phyloP scores from a whole-genome alignment of 2,329 filamentous ascomycete genomes.

The Penicillium sp. region DNA sequence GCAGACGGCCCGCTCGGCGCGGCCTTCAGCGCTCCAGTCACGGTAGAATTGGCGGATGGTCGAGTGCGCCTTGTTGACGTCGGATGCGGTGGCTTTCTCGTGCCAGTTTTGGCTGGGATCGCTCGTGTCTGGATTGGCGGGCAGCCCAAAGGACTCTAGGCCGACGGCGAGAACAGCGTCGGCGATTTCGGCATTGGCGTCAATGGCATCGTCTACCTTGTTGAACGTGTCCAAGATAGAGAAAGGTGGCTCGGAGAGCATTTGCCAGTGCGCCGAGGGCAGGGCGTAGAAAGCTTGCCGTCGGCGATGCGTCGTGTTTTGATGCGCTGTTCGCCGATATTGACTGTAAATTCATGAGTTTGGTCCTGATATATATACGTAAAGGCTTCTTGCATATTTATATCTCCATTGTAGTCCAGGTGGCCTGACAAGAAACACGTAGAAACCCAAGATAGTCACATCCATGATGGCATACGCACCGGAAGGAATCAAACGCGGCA shows the following conservation, averaged over 20 bases:
- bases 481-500: slow-evolving; percentile 83
- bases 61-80: slow-evolving; percentile 88
- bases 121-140: slow-evolving; percentile 40
- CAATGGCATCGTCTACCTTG: slow-evolving; percentile 83
- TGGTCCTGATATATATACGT: neutral
- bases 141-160: slow-evolving; percentile 67
- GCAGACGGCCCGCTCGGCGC: slow-evolving; percentile 72
- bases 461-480: slow-evolving; percentile 60
- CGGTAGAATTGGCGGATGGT: slow-evolving; percentile 93
- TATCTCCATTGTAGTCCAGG: neutral
- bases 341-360: slow-evolving; percentile 58
- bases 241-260: slow-evolving; percentile 81
- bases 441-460: neutral
- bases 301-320: slow-evolving; percentile 86
- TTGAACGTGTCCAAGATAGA: slow-evolving; percentile 78
- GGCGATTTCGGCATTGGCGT: slow-evolving; percentile 81
- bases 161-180: slow-evolving; percentile 74
- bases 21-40: slow-evolving; percentile 86
- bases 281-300: slow-evolving; percentile 93
- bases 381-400: neutral
- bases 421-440: neutral
- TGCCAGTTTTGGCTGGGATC: slow-evolving; percentile 64
- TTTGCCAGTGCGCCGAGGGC: slow-evolving; percentile 78
- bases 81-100: slow-evolving; percentile 69
- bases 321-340: slow-evolving; percentile 82